These are phyloP conservation scores for Colletotrichum salicis DNA, from an alignment of 2,329 filamentous ascomycete species.

Conservation along the genomic window DNA sequence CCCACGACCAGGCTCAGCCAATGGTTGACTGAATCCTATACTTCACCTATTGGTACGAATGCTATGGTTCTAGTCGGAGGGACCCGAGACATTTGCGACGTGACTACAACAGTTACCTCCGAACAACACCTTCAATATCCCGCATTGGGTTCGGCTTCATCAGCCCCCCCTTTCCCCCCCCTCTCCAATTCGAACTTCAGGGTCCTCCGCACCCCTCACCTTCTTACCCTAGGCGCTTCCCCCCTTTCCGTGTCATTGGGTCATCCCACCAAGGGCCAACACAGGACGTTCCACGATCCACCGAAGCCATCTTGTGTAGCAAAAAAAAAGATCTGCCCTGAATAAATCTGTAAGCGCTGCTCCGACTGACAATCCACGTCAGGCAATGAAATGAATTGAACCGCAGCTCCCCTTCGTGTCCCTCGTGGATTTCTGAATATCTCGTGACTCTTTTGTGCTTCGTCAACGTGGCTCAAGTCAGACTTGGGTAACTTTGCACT, in stretches of 20 bases:
- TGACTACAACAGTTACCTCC: background rate
- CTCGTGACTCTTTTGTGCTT: background rate
- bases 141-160: conserved; percentile 4
- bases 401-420: background rate
- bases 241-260: conserved; percentile 2
- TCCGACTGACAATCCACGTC: background rate
- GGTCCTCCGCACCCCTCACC: background rate
- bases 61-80: background rate
- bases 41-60: background rate
- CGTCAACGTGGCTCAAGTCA: background rate
- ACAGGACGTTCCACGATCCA: background rate
- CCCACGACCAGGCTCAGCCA: background rate
- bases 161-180: background rate
- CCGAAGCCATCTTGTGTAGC: too few relatives aligned
- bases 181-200: background rate
- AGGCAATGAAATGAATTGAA: background rate
- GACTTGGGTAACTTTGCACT: background rate
- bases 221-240: background rate
- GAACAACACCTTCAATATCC: conserved; percentile 1
- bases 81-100: background rate
- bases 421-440: background rate
- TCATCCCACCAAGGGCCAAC: background rate
- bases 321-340: background rate
- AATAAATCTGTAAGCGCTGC: background rate
- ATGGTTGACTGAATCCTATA: background rate